Evolutionary conservation across 139 green algal species (phyloP).

Genomic region (Chlorella sorokiniana): DNA sequence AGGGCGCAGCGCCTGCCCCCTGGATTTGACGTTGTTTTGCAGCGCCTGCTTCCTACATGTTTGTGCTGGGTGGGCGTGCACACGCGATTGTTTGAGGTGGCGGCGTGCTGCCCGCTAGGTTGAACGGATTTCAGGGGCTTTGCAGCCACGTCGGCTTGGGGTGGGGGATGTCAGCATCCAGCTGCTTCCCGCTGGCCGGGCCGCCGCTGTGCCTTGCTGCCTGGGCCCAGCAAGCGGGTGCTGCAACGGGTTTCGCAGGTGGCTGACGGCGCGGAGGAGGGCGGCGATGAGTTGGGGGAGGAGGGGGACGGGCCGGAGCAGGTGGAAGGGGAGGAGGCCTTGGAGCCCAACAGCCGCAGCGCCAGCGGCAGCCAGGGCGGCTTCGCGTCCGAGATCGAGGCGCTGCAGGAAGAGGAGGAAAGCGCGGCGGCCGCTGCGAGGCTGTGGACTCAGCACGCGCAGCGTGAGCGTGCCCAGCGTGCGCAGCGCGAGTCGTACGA

Average conservation of each 20-base stretch:
- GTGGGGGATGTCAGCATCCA: no score
- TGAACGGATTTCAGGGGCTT: no score
- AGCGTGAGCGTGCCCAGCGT: not conserved
- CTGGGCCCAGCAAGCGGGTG: not conserved
- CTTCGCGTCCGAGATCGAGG: conserved; percentile 20
- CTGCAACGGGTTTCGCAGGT: not conserved
- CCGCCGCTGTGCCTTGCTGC: not conserved
- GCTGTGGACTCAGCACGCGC: no score
- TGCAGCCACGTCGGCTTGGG: no score
- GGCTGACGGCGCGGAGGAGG: not conserved
- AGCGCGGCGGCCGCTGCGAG: not conserved
- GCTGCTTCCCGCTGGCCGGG: no score
- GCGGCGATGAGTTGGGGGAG: not conserved
- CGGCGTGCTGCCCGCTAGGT: no score
- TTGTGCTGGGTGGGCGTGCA: not conserved
- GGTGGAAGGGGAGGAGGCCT: not conserved
- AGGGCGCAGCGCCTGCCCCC: not conserved
- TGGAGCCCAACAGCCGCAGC: not conserved
- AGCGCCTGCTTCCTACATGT: not conserved
- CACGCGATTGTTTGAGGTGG: no score
- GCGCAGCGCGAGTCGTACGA: not conserved
- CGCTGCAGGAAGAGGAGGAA: not conserved
- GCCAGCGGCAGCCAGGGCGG: conserved; percentile 10
- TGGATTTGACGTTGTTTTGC: no score
- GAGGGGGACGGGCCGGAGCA: not conserved